Evolutionary conservation across 148 eudicot species (phyloP).

Genomic region (Hydrangea macrophylla): DNA sequence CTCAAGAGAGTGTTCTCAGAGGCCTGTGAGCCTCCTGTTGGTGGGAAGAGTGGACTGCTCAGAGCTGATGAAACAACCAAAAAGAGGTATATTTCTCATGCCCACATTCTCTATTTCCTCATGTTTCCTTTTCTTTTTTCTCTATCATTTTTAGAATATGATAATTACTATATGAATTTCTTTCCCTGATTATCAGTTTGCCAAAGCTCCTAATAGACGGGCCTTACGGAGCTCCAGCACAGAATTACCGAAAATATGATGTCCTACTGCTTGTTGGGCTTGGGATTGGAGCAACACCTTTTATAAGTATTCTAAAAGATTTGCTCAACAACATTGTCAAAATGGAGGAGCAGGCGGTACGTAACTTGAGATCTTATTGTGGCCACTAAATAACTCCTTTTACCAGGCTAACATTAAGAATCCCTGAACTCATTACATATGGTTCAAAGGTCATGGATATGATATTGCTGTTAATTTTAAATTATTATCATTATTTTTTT

Average conservation of each 20-base stretch:
- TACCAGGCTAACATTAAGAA: not conserved
- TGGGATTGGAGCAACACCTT: conserved; percentile 97
- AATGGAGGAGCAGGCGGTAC: conserved; percentile 76
- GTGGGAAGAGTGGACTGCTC: conserved; percentile 84
- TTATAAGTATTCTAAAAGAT: conserved; percentile 92
- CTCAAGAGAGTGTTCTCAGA: conserved; percentile 63
- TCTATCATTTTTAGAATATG: not conserved
- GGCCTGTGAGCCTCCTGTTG: conserved; percentile 58
- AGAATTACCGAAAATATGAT: conserved; percentile 88
- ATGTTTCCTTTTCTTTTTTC: not conserved
- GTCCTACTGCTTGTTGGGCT: conserved; percentile 87
- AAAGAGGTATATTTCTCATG: conserved; percentile 38
- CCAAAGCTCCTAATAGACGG: conserved; percentile 90
- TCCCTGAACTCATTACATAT: not conserved
- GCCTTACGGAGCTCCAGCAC: conserved; percentile 98
- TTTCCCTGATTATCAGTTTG: conserved; percentile 44
- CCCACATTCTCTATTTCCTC: not conserved
- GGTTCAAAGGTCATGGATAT: too few species aligned
- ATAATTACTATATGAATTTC: conserved; percentile 13
- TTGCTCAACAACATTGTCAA: conserved; percentile 79
- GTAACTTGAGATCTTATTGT: conserved; percentile 16
- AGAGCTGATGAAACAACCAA: conserved; percentile 75
- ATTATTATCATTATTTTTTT: not conserved
- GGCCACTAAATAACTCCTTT: not conserved
- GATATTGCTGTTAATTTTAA: not conserved